Percentiles rank a stretch among this genome's conserved stretches.
Conservation (phyloP, 345 rosid genomes). For the Eucalyptus globulus region DNA sequence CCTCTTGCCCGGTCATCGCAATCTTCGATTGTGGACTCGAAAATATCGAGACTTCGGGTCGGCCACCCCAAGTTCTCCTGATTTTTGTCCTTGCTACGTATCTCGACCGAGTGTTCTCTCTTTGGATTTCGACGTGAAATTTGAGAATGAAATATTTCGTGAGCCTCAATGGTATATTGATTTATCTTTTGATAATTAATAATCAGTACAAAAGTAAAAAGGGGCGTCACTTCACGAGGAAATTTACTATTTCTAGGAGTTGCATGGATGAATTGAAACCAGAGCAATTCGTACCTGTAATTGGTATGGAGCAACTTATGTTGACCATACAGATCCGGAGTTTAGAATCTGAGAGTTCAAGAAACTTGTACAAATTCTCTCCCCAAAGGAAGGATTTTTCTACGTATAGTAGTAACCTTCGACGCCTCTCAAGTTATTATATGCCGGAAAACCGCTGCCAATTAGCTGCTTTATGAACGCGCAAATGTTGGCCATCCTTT, state of each 20-base stretch:
- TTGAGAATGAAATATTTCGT: not conserved
- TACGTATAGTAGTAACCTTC: not conserved
- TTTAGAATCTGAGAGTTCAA: not conserved
- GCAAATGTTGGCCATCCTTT: not conserved
- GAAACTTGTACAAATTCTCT: not conserved
- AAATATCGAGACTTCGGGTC: not conserved
- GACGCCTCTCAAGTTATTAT: not conserved
- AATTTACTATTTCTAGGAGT: not conserved
- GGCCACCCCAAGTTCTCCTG: not conserved
- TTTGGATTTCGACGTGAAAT: not conserved
- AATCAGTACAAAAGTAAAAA: not conserved
- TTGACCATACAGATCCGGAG: not conserved
- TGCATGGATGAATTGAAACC: not conserved
- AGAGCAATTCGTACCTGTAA: not conserved
- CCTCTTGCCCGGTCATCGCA: not conserved
- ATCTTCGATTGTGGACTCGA: not conserved
- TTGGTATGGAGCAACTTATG: not conserved
- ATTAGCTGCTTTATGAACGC: not conserved
- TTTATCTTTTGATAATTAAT: not conserved
- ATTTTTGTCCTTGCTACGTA: not conserved
- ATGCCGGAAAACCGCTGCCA: not conserved
- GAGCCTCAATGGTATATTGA: not conserved
- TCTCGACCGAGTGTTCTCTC: not conserved
- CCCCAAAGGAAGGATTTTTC: not conserved
- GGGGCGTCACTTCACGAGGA: not conserved